Base-by-base conservation (phyloP, 2,329 filamentous ascomycete genomes). In the Colletotrichum cordylinicola region DNA sequence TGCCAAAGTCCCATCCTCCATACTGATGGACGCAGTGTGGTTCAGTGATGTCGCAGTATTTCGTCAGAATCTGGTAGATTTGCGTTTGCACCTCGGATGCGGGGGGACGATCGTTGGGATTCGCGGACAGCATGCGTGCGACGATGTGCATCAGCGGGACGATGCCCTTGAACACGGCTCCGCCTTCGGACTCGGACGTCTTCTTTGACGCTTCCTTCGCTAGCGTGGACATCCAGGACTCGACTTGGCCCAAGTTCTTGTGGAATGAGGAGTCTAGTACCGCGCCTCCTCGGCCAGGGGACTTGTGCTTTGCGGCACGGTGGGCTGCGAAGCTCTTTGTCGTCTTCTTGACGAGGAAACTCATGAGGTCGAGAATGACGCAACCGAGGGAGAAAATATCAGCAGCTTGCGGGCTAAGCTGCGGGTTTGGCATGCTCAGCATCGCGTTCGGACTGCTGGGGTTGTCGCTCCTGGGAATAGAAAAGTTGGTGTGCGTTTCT, bases 361-460 rank as follows among this genome's bases (percentile, higher is more conserved):
- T 92, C 24, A 95, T 81, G 35, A 96, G 89, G 78, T 96, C 94
- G 18, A 95, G 86, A 76, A 94, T 94, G 67, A 95, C 88, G 82
- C 93, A 94, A 12, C 91, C 94, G 2, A 95, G 87, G 4, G 93
- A 94, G 84, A 94, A 96, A 24, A 96, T 87, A 81, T 96, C 94
- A 60, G 92, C 91, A 76, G 90, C 89, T 77, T 91, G 90, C 5
- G 89, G 87, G 77, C 90, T 87, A 21, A 89, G 84, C 43, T 87
- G 86, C 2, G 86, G 85, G 29, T 85, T 86, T 2, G 86, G 83
- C 2, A 83, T 80, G 37, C 85, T 80, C 27, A 85, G 79, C 79
- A 83, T 84, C 56, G 84, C 80, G 48, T 81, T 80, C 15, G 83
- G 81, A 31, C 81, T 83, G 68, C 75, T 78, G 15, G 70, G 75